Percentiles rank a stretch among this genome's conserved stretches.
Conservation (phyloP, 73 alveolate genomes). For the Effrenium voratum region DNA sequence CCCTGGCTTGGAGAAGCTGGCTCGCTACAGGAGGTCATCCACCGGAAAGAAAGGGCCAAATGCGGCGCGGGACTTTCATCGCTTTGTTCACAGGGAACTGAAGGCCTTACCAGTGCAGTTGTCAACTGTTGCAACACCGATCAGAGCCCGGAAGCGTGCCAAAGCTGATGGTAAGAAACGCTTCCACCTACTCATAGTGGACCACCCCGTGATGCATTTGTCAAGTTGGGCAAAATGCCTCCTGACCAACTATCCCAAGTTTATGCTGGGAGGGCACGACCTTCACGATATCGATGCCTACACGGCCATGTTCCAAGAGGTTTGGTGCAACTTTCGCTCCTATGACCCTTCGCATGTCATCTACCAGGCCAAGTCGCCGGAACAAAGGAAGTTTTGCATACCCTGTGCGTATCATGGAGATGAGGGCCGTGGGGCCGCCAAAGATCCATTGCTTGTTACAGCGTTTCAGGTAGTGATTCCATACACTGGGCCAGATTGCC, state of each 20-base stretch:
- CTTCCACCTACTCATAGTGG: neutral
- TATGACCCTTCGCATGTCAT: neutral
- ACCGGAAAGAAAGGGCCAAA: neutral
- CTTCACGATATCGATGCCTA: neutral
- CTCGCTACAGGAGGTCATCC: neutral
- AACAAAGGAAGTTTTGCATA: neutral
- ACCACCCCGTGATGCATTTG: neutral
- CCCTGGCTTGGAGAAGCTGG: neutral
- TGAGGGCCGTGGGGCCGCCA: slow-evolving; percentile 18
- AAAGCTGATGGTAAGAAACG: neutral
- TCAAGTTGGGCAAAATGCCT: neutral
- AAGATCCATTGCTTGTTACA: neutral
- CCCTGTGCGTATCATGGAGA: slow-evolving; percentile 29
- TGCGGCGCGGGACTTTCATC: slow-evolving; percentile 37
- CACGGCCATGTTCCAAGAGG: neutral
- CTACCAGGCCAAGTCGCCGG: neutral
- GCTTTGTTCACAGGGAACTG: neutral
- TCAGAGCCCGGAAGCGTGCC: neutral
- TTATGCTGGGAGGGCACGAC: neutral
- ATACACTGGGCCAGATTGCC: neutral
- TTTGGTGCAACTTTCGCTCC: neutral
- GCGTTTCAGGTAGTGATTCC: neutral
- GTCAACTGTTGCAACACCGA: neutral
- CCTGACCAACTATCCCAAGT: neutral
- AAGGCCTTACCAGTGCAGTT: neutral